phyloP scores from a whole-genome alignment of 202 grass and related monocot genomes.

The Elaeis oleifera region DNA sequence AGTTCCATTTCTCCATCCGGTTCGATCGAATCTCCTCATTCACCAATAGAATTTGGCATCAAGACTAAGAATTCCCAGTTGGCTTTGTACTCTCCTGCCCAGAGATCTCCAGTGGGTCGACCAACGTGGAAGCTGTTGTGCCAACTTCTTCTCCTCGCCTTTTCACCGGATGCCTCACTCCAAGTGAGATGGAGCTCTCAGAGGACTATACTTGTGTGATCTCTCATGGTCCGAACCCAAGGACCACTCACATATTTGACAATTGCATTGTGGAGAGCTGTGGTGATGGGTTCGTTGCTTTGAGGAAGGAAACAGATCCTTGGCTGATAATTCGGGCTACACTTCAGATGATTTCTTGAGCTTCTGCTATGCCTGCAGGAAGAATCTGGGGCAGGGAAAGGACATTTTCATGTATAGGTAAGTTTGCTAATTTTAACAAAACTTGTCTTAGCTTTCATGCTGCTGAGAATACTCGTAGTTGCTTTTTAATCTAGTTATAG shows the following conservation, averaged over 20 bases:
- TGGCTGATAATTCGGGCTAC: background rate
- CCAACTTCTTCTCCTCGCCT: background rate
- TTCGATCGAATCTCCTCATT: background rate
- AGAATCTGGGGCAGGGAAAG: constrained; percentile 7
- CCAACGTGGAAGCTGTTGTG: too few species aligned
- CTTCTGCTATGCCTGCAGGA: constrained; percentile 21
- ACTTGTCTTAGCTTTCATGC: too few species aligned
- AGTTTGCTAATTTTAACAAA: background rate
- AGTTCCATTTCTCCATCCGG: background rate
- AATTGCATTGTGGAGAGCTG: constrained; percentile 10
- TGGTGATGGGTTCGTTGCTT: background rate
- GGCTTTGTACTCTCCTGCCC: constrained; percentile 4
- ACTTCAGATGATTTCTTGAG: constrained; percentile 8
- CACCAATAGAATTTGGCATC: constrained; percentile 17
- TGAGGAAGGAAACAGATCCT: background rate
- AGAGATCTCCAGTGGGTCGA: background rate
- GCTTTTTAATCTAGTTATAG: too few species aligned
- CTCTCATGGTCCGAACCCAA: constrained; percentile 11
- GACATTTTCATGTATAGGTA: constrained; percentile 16
- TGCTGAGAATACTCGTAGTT: too few species aligned
- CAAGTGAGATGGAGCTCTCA: constrained; percentile 9
- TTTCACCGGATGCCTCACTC: background rate
- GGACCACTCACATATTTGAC: constrained; percentile 11
- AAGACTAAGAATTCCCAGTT: constrained; percentile 21
- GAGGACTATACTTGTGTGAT: constrained; percentile 26